Evolutionary conservation across 2,329 filamentous ascomycete species (phyloP).

Genomic region (Diaporthe sp.): DNA sequence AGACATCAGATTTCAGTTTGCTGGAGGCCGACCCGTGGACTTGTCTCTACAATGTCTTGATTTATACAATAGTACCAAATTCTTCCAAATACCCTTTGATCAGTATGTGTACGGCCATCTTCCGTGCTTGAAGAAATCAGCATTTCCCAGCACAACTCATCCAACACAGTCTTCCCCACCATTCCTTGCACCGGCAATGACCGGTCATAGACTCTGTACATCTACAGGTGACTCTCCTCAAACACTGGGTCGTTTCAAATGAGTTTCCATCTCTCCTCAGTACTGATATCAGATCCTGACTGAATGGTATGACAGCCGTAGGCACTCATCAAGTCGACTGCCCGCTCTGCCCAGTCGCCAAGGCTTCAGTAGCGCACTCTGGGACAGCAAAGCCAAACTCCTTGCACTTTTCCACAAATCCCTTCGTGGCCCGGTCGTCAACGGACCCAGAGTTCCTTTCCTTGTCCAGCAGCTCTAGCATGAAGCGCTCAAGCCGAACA

Average conservation of each 20-base stretch:
- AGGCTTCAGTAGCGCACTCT: neutral
- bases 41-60: too few species aligned
- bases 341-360: neutral
- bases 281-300: neutral
- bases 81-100: too few species aligned
- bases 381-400: neutral
- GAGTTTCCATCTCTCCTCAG: neutral
- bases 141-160: too few species aligned
- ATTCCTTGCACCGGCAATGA: too few species aligned
- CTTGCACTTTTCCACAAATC: neutral
- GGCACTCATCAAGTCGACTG: neutral
- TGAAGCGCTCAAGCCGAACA: neutral
- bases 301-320: neutral
- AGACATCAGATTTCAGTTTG: neutral
- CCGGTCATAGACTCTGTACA: too few species aligned
- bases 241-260: neutral
- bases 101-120: too few species aligned
- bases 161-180: too few species aligned
- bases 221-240: too few species aligned
- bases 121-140: too few species aligned
- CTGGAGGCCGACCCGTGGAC: neutral
- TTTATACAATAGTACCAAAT: too few species aligned
- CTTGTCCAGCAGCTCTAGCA: neutral
- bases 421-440: neutral
- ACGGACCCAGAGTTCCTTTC: neutral